Conservation (phyloP, 148 eudicot genomes). For the Mesembryanthemum crystallinum region DNA sequence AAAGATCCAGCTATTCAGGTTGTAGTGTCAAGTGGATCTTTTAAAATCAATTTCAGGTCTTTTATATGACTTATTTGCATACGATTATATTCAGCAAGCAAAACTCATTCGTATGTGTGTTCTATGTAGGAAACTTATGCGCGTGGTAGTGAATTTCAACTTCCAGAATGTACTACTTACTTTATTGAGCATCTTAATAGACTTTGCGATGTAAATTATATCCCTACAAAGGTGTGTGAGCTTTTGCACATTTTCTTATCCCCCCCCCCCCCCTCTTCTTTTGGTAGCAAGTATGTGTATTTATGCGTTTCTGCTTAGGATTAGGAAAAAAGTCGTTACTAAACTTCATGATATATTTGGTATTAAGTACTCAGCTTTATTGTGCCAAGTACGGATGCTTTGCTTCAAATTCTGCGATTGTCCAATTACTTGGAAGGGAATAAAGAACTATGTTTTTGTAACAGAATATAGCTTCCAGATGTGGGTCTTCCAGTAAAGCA, state of each 20-base stretch:
- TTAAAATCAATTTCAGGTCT: not conserved
- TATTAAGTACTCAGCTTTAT: not conserved
- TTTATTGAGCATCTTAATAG: slow-evolving; percentile 86
- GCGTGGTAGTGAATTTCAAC: slow-evolving; percentile 83
- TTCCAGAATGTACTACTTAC: slow-evolving; percentile 80
- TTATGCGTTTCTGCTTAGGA: not conserved
- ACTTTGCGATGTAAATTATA: slow-evolving; percentile 65
- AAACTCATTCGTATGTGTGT: slow-evolving; percentile 4
- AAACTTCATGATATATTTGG: not conserved
- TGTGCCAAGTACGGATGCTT: not conserved
- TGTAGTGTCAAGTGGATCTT: slow-evolving; percentile 9
- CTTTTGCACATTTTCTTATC: not conserved
- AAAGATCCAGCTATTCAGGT: slow-evolving; percentile 94
- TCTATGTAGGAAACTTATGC: slow-evolving; percentile 65
- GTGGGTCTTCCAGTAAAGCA: no score
- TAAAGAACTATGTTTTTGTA: no score
- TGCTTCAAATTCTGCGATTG: not conserved
- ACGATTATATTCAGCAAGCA: slow-evolving; percentile 4
- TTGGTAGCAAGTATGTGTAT: not conserved
- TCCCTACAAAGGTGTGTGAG: slow-evolving; percentile 76
- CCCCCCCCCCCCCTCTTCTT: not conserved
- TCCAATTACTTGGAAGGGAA: no score
- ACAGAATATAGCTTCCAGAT: no score
- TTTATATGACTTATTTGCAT: not conserved
- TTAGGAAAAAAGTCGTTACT: not conserved